Evolutionary conservation across 2,329 filamentous ascomycete species (phyloP), one percentile per base, ranked within the genome.

Genomic region (Malbranchea zuffiana): DNA sequence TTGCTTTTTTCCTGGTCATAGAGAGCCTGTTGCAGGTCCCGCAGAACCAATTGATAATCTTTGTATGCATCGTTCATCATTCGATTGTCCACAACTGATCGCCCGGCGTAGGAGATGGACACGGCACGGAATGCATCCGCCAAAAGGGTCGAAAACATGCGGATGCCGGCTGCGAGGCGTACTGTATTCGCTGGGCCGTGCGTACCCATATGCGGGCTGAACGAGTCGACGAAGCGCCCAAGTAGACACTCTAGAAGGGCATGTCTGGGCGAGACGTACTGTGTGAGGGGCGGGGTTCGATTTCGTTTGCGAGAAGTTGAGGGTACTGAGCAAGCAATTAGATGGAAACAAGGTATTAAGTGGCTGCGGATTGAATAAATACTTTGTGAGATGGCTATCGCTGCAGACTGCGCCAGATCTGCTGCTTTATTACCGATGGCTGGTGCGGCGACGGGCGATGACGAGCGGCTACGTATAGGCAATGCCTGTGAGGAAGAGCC

Each of bases 61-160:
- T 50, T 47, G 28, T 58, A 54, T 0, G 58, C 59, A 1, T 51
- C 50, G 2, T 47, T 44, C 37, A 60, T 58, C 3, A 61, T 48
- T 7, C 50, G 44, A 29, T 51, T 51, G 26, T 60, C 51, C 33
- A 55, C 51, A 11, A 59, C 43, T 11, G 52, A 55, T 5, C 57
- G 50, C n/a, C 59, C 59, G 43, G 58, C 60, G 26, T 60, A 61
- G 0, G 55, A 54, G n/a, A 58, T 45, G 2, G 58, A 57, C 1
- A 61, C 59, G 6, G 56, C 53, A 29, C 59, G 52, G 33, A 58
- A 60, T 0, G 58, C 58, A 35, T 58, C 56, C 2, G 46, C 47
- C 6, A 61, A 51, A 8, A 61, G 47, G 2, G 59, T 57, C 1
- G 57, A 60, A 24, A 60, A 61, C 56, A 61, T 60, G 32, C 59